phyloP scores from a whole-genome alignment of 2,329 filamentous ascomycete species.

The Diaporthe caulivora region DNA sequence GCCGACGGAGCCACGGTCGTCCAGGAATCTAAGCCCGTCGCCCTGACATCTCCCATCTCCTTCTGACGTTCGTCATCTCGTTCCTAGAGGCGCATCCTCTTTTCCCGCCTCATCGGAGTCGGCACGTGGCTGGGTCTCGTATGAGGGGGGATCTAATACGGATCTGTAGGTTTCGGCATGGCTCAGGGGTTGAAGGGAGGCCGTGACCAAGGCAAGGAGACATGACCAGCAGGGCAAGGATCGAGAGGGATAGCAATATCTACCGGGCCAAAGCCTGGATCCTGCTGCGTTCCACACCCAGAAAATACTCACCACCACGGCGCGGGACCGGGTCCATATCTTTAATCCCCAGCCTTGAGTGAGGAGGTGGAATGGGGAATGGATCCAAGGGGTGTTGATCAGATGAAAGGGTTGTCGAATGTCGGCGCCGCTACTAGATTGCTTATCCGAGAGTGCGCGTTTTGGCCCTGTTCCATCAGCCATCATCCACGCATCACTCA shows the following conservation, averaged over 20 bases:
- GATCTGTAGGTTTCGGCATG: constrained; percentile 39
- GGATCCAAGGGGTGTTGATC: constrained; percentile 37
- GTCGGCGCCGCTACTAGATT: constrained; percentile 33
- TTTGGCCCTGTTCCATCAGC: constrained; percentile 39
- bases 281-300: constrained; percentile 29
- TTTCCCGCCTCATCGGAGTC: constrained; percentile 31
- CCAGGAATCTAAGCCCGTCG: constrained; percentile 27
- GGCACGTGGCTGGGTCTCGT: constrained; percentile 38
- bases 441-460: constrained; percentile 35
- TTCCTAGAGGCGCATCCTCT: constrained; percentile 33
- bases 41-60: constrained; percentile 31
- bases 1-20: constrained; percentile 24
- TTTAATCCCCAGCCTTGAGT: constrained; percentile 26
- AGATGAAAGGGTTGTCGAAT: constrained; percentile 39
- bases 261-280: constrained; percentile 26
- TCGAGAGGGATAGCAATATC: constrained; percentile 24
- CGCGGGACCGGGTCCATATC: constrained; percentile 34
- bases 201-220: constrained; percentile 32
- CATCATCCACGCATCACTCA: constrained; percentile 35
- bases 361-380: constrained; percentile 33
- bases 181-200: constrained; percentile 39
- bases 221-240: constrained; percentile 27
- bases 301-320: constrained; percentile 18
- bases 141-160: constrained; percentile 34
- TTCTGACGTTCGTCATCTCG: constrained; percentile 36